Percentiles rank a stretch among this genome's conserved stretches.
These are phyloP conservation scores for Bacidia gigantensis DNA, from an alignment of 495 filamentous ascomycete genomes.

Conservation along the genomic window DNA sequence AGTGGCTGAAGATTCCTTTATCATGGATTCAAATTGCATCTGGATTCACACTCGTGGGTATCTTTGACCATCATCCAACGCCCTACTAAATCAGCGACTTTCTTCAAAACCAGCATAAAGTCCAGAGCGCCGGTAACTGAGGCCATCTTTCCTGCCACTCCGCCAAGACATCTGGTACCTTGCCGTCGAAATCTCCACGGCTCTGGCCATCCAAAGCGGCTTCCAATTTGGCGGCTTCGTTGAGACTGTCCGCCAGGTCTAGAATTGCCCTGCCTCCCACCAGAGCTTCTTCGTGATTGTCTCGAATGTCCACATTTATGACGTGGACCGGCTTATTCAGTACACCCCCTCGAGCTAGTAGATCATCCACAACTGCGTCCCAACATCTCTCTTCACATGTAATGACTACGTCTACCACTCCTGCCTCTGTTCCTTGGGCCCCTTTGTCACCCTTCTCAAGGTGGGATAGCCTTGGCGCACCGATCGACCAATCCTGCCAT, in stretches of 20 bases:
- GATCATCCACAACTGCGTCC: conserved; percentile 94
- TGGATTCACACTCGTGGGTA: not conserved
- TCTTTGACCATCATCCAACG: not conserved
- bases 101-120: conserved; percentile 77
- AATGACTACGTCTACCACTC: conserved; percentile 86
- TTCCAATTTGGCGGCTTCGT: conserved; percentile 68
- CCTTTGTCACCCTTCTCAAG: conserved; percentile 49
- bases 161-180: conserved; percentile 84
- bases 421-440: conserved; percentile 67
- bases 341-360: conserved; percentile 66
- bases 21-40: not conserved
- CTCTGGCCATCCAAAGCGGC: conserved; percentile 52
- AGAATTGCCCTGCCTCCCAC: conserved; percentile 85
- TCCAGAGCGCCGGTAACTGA: conserved; percentile 82
- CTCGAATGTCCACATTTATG: conserved; percentile 96
- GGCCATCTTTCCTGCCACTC: conserved; percentile 96
- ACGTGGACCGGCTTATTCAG: conserved; percentile 91
- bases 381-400: conserved; percentile 98
- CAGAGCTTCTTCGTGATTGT: conserved; percentile 93
- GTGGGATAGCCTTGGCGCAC: conserved; percentile 57
- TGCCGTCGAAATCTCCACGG: conserved; percentile 73
- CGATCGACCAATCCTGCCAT: conserved; percentile 96
- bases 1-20: not conserved
- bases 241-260: conserved; percentile 77
- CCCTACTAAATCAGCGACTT: not conserved